phyloP scores from a whole-genome alignment of 257 asterid genomes.

The Forsythia suspensa region DNA sequence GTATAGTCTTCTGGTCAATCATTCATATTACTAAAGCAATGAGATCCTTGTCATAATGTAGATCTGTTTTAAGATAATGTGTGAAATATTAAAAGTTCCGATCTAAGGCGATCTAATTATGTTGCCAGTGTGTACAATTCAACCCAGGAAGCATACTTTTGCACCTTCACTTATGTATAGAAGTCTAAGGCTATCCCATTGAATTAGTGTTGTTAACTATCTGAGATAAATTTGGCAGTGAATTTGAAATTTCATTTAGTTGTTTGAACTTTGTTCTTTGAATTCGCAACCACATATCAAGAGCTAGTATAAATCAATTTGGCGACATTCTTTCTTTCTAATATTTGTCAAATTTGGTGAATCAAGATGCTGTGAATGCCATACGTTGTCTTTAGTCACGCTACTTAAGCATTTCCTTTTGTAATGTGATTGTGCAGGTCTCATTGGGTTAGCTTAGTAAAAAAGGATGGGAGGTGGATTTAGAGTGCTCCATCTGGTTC shows the following conservation, averaged over 20 bases:
- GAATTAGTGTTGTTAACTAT: neutral
- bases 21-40: neutral
- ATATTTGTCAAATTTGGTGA: neutral
- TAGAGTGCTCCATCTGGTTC: slow-evolving; percentile 40
- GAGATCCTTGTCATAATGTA: neutral
- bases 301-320: neutral
- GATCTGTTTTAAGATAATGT: neutral
- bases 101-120: neutral
- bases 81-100: neutral
- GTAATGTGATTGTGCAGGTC: slow-evolving; percentile 19
- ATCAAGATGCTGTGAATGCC: neutral
- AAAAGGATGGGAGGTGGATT: slow-evolving; percentile 44
- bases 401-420: neutral
- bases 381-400: neutral
- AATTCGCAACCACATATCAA: neutral
- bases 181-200: neutral
- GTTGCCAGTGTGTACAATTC: neutral
- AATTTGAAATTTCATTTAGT: neutral
- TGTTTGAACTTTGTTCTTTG: neutral
- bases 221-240: neutral
- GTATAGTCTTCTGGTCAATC: neutral
- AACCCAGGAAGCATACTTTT: neutral
- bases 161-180: neutral
- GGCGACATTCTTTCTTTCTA: neutral
- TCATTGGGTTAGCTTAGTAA: neutral